Evolutionary conservation across 768 basidiomycete species (phyloP).

Genomic region (Sutorius australiensis): DNA sequence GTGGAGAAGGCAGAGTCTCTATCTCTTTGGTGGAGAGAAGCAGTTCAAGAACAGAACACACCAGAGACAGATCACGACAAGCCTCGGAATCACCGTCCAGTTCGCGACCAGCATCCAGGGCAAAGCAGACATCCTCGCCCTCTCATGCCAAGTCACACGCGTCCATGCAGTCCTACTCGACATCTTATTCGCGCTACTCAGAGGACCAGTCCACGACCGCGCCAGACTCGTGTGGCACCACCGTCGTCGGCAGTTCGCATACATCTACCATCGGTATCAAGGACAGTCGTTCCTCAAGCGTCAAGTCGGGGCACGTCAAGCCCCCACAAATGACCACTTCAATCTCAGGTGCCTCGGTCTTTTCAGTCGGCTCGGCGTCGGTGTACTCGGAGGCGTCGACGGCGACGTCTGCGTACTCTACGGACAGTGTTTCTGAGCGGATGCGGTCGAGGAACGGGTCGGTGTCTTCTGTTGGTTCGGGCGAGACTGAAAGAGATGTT

Average conservation of each 20-base stretch:
- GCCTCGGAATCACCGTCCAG: slow-evolving; percentile 17
- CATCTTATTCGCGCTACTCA: slow-evolving; percentile 13
- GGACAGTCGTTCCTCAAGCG: not conserved
- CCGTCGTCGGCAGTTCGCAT: not conserved
- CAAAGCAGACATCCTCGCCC: slow-evolving; percentile 19
- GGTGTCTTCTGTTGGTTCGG: slow-evolving; percentile 5
- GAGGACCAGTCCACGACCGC: slow-evolving; percentile 8
- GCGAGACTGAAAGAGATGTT: slow-evolving; percentile 18
- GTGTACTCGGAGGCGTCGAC: slow-evolving; percentile 28
- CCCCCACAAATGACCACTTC: slow-evolving; percentile 20
- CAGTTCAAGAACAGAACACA: not conserved
- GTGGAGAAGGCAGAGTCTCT: slow-evolving; percentile 14
- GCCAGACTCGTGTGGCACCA: slow-evolving; percentile 3
- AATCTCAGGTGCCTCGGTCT: slow-evolving; percentile 26
- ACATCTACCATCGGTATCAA: not conserved
- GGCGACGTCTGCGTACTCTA: slow-evolving; percentile 21
- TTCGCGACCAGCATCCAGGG: slow-evolving; percentile 18
- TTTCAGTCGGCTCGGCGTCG: slow-evolving; percentile 25
- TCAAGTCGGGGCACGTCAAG: slow-evolving; percentile 18
- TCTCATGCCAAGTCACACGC: slow-evolving; percentile 9
- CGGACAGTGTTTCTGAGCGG: slow-evolving; percentile 2
- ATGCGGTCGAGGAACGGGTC: slow-evolving; percentile 15
- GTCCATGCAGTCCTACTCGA: slow-evolving; percentile 14
- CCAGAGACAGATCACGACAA: slow-evolving; percentile 4
- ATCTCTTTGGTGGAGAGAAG: slow-evolving; percentile 16